Conservation (phyloP, 805 yeast species). For the Kodamaea hsintzibuensis region DNA sequence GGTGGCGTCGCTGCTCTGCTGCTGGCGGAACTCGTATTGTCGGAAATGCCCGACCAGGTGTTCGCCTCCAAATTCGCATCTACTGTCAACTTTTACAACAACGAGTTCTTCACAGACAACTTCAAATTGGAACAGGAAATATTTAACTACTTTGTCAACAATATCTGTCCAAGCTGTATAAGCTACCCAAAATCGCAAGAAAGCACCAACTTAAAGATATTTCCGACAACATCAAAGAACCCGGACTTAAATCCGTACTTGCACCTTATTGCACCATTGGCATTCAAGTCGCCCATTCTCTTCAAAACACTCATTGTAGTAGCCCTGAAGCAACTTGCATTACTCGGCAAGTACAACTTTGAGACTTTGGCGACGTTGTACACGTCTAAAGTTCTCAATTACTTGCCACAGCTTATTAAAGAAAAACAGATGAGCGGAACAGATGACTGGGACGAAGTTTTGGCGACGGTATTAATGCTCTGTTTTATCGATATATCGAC, state of each 20-base stretch:
- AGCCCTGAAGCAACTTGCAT: constrained; percentile 34
- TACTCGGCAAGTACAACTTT: constrained; percentile 28
- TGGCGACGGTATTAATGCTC: constrained; percentile 39
- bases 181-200: constrained; percentile 32
- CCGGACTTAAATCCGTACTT: constrained; percentile 34
- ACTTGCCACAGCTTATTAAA: constrained; percentile 30
- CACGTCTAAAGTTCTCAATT: constrained; percentile 25
- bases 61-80: constrained; percentile 5
- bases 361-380: constrained; percentile 27
- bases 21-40: neutral
- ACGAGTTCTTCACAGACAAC: constrained; percentile 8
- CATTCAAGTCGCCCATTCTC: constrained; percentile 30
- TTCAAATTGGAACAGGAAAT: constrained; percentile 19
- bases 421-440: constrained; percentile 21
- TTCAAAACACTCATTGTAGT: constrained; percentile 37
- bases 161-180: constrained; percentile 40
- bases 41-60: constrained; percentile 5
- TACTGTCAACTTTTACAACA: constrained; percentile 4
- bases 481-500: constrained; percentile 45
- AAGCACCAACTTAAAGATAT: constrained; percentile 1
- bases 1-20: neutral
- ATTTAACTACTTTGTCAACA: constrained; percentile 32
- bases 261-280: constrained; percentile 38
- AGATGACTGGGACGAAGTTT: constrained; percentile 40
- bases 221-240: constrained; percentile 4